These are phyloP conservation scores for Actinomucor elegans DNA, from an alignment of 371 early-diverging fungal species.

Conservation along the genomic window DNA sequence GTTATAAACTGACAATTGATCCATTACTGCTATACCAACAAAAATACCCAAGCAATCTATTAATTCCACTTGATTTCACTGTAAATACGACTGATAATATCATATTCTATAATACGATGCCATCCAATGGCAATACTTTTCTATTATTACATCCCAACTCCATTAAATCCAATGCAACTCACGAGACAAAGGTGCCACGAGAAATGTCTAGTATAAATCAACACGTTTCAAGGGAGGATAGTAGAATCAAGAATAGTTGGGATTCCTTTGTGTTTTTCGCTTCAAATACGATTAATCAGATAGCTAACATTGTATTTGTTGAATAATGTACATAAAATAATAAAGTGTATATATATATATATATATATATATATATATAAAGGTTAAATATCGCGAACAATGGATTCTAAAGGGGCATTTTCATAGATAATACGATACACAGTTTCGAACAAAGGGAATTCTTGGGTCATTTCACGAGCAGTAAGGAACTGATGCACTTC, in stretches of 20 bases:
- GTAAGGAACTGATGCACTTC: conserved; percentile 86
- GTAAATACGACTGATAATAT: neutral
- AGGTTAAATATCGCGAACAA: conserved; percentile 27
- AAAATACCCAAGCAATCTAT: neutral
- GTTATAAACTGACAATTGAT: too few relatives aligned
- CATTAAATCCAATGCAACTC: too few relatives aligned
- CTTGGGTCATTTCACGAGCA: conserved; percentile 57
- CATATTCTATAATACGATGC: neutral
- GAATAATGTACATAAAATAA: neutral
- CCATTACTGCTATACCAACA: too few relatives aligned
- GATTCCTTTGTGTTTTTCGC: neutral
- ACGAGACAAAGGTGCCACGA: too few relatives aligned
- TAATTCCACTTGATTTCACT: neutral
- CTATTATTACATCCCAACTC: neutral
- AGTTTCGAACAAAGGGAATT: conserved; percentile 88
- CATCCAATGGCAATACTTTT: neutral
- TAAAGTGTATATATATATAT: neutral
- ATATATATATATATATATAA: neutral
- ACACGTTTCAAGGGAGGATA: too few relatives aligned
- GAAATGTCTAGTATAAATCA: too few relatives aligned
- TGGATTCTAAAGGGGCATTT: conserved; percentile 38
- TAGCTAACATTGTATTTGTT: conserved; percentile 2
- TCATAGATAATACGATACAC: conserved; percentile 92
- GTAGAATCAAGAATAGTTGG: neutral
- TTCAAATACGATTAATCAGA: neutral